A percentile compares a stretch with the other conserved stretches of the same genome.
Conservation (phyloP, 108 stramenopile species). For the Discostella stelligeroides region DNA sequence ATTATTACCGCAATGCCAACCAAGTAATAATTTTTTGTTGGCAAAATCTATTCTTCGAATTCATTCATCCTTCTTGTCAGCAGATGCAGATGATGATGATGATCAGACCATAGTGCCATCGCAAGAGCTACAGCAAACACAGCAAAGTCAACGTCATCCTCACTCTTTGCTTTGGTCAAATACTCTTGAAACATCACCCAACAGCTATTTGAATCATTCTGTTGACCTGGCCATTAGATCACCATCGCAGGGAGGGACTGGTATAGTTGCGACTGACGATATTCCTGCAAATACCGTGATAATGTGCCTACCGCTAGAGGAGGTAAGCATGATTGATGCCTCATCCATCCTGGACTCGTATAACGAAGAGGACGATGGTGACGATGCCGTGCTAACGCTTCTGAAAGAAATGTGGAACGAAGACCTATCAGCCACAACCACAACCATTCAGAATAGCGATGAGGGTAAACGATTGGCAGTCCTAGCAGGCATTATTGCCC, state of each 20-base stretch:
- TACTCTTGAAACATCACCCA: conserved; percentile 17
- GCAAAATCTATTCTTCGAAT: no score
- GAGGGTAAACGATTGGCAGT: conserved; percentile 41
- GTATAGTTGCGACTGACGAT: conserved; percentile 22
- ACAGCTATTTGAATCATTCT: conserved; percentile 16
- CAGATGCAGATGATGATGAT: neutral
- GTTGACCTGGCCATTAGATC: conserved; percentile 26
- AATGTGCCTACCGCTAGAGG: conserved; percentile 20
- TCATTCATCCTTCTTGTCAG: conserved; percentile 2
- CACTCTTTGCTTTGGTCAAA: conserved; percentile 14
- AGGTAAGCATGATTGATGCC: conserved; percentile 27
- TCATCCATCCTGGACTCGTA: conserved; percentile 23
- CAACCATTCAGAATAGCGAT: conserved; percentile 3
- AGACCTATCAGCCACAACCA: conserved; percentile 4
- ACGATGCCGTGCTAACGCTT: conserved; percentile 33
- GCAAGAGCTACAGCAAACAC: neutral
- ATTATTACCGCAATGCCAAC: no score
- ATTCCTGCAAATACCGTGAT: conserved; percentile 19
- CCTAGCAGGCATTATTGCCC: conserved; percentile 35
- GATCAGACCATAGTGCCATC: no score
- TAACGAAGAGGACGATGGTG: conserved; percentile 11
- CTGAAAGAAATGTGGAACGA: conserved; percentile 32
- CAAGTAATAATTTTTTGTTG: no score
- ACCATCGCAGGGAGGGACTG: conserved; percentile 29
- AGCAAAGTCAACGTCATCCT: conserved; percentile 12